These are phyloP conservation scores for Nicotiana paniculata DNA, from an alignment of 257 asterid species.

Conservation along the genomic window DNA sequence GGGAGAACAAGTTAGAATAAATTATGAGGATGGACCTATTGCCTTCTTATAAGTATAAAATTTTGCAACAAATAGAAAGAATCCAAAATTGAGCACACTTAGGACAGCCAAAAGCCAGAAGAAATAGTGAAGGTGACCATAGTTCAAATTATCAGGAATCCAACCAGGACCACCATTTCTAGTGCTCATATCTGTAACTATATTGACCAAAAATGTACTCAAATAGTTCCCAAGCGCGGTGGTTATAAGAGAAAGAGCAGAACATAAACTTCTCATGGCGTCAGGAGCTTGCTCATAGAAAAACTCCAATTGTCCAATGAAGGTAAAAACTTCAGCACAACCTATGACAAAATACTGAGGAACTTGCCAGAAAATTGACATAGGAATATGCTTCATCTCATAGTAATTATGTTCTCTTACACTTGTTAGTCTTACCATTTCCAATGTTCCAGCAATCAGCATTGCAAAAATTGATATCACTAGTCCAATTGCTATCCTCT, in stretches of 20 bases:
- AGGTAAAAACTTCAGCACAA: slow-evolving; percentile 57
- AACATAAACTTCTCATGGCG: slow-evolving; percentile 53
- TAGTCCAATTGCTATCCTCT: slow-evolving; percentile 55
- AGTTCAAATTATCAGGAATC: slow-evolving; percentile 59
- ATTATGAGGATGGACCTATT: slow-evolving; percentile 5
- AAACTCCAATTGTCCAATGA: slow-evolving; percentile 54
- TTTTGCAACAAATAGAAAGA: slow-evolving; percentile 38
- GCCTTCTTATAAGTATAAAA: slow-evolving; percentile 36
- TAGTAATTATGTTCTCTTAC: slow-evolving; percentile 31
- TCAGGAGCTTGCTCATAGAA: slow-evolving; percentile 70
- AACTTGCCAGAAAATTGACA: slow-evolving; percentile 60
- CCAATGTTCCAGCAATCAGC: slow-evolving; percentile 41
- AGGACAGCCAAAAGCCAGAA: slow-evolving; percentile 63
- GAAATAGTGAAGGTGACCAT: slow-evolving; percentile 48
- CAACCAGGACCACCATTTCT: slow-evolving; percentile 48
- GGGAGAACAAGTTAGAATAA: neutral
- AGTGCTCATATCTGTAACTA: slow-evolving; percentile 41
- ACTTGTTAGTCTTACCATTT: slow-evolving; percentile 27
- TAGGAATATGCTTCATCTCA: slow-evolving; percentile 32
- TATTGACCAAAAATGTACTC: slow-evolving; percentile 44
- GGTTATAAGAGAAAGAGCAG: slow-evolving; percentile 54
- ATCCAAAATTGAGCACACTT: slow-evolving; percentile 43
- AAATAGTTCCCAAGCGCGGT: slow-evolving; percentile 51
- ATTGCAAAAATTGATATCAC: slow-evolving; percentile 51
- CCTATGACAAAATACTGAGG: slow-evolving; percentile 67